These are phyloP conservation scores for Agaricus subrufescens DNA, from an alignment of 768 basidiomycete genomes.

Conservation along the genomic window DNA sequence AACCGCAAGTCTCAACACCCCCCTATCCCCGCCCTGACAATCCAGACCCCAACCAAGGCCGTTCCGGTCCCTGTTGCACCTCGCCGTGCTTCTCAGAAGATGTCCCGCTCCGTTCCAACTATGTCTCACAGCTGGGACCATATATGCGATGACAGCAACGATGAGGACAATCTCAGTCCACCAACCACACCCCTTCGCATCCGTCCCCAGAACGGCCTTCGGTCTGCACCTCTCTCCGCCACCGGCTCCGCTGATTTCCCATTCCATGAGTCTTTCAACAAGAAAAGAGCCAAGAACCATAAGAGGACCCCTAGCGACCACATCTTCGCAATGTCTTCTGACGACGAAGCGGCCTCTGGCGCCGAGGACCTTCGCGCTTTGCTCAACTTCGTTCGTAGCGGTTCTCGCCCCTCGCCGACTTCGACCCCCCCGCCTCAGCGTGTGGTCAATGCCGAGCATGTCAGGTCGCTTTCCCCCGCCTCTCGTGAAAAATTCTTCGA, in stretches of 20 bases:
- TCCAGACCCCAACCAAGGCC: constrained; percentile 32
- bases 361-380: constrained; percentile 25
- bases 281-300: constrained; percentile 37
- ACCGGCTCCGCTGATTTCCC: constrained; percentile 29
- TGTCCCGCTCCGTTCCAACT: constrained; percentile 52
- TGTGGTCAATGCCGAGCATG: constrained; percentile 6
- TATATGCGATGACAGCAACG: constrained; percentile 69
- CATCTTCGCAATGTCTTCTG: constrained; percentile 70
- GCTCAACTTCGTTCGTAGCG: constrained; percentile 21
- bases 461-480: constrained; percentile 16
- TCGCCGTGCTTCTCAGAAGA: constrained; percentile 16
- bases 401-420: constrained; percentile 12
- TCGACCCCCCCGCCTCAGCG: constrained; percentile 15
- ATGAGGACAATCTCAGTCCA: constrained; percentile 29
- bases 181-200: constrained; percentile 55
- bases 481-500: constrained; percentile 24
- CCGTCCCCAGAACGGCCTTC: constrained; percentile 33
- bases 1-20: constrained; percentile 41
- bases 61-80: constrained; percentile 42
- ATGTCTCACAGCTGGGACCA: constrained; percentile 48
- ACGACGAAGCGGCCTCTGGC: constrained; percentile 51
- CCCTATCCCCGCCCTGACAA: constrained; percentile 26
- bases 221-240: constrained; percentile 45
- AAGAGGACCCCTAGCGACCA: constrained; percentile 66
- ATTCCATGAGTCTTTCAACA: constrained; percentile 28